Conservation (phyloP, 1,139 yeast genomes). For the Yamadazyma sp. region DNA sequence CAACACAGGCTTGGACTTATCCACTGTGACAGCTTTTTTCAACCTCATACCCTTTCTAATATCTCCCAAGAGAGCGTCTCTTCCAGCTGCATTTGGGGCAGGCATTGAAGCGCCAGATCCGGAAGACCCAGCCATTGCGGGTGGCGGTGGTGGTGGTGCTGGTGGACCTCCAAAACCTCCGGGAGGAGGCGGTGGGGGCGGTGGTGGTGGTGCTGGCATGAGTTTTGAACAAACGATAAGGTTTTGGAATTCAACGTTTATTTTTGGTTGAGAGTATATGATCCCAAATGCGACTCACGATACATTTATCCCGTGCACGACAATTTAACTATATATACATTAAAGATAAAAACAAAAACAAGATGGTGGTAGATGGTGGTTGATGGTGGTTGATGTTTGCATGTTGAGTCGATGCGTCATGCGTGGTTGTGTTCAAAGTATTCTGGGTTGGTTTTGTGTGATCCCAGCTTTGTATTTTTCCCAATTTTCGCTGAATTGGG, state of each 20-base stretch:
- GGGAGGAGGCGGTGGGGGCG: conserved; percentile 18
- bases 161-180: conserved; percentile 29
- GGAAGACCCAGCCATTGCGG: conserved; percentile 23
- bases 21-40: conserved; percentile 65
- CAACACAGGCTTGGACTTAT: conserved; percentile 45
- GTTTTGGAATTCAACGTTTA: background rate
- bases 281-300: background rate
- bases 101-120: conserved; percentile 26
- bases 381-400: too few relatives aligned
- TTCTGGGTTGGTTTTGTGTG: too few relatives aligned
- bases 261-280: background rate
- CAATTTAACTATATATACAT: too few relatives aligned
- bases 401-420: too few relatives aligned
- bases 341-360: too few relatives aligned
- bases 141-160: conserved; percentile 47
- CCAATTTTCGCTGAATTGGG: background rate
- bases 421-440: too few relatives aligned
- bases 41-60: conserved; percentile 76
- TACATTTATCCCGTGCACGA: too few relatives aligned
- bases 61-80: conserved; percentile 84
- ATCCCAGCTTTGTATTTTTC: too few relatives aligned
- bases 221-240: background rate
- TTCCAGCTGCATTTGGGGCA: conserved; percentile 43
- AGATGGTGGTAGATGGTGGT: too few relatives aligned
- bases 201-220: conserved; percentile 19